Evolutionary conservation across 139 green algal species (phyloP), one percentile per base, ranked within the genome.

Genomic region (Volvox africanus): DNA sequence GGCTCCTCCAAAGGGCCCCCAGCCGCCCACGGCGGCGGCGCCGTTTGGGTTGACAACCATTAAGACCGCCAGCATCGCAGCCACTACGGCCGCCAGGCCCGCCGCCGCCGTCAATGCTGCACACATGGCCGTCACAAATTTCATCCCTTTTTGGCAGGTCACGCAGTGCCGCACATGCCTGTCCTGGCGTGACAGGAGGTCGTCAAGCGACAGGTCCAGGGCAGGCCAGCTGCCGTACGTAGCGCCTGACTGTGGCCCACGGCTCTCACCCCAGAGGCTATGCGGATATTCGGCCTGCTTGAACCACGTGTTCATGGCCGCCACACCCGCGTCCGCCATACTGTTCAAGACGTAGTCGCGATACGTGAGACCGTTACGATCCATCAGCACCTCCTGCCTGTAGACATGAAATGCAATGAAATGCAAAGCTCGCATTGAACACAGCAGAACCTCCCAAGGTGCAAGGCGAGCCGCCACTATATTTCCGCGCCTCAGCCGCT

Each of bases 321-420:
- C 37, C 22, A 94, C 78, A 6, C 92, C 92, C 26, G 82, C 77
- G 80, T 94, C 92, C 21, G 83, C 61, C n/a, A 44, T 73, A 26
- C 80, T 79, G 84, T 92, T 91, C 9, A 88, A n/a, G 6, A 77
- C 37, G 36, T 92, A 94, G 22, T 87, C 44, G 44, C 91, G 88
- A 20, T 16, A 20, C 14, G 35, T 82, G 1, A 92, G 84, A 79
- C 82, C 82, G 82, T 80, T 26, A 6, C 50, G 16, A 22, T 85
- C 55, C 92, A 94, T 94, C 67, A 91, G 85, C 32, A 44, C 13
- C 83, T 94, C 92, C 92, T 94, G 88, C 92, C 85, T 89, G 44
- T 55, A 55, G 44, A 55, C 44, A 55, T 5, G 44, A 55, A 55
- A 55, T 5, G 5, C 9, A 55, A 55, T 5, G 44, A 55, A 55